Evolutionary conservation across 1,284 basidiomycete species (phyloP), one percentile per base, ranked within the genome.

Genomic region (Lignosus rhinocerotis): DNA sequence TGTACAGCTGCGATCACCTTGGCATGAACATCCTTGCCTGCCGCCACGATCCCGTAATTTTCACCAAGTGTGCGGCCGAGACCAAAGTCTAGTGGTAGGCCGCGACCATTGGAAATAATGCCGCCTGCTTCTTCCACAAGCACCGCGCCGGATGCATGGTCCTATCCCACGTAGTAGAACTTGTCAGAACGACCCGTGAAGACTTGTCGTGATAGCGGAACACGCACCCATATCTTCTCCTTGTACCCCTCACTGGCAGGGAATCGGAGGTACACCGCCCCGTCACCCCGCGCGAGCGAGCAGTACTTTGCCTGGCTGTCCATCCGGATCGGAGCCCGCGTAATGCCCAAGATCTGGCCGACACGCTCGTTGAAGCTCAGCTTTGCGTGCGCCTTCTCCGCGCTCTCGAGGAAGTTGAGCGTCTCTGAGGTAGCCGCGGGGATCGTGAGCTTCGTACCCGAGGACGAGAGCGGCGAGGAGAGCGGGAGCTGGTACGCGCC

Each of bases 231-330:
- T 9, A 69, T 71, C 63, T 71, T 70, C 63, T 70, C 68, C 46
- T 45, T 60, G 63, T 72, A 73, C 6, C 70, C 67, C 0, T 57
- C 43, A 14, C 90, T 87, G 7, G 90, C 91, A 0, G 97, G 97
- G 78, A 98, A 91, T 30, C 96, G 83, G 53, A 99, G 78, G 75
- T 99, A 99, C 38, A 89, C 86, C 12, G 89, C 88, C 1, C 94
- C 94, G 61, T 97, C 93, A 0, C 95, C 94, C 43, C 96, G 80
- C 2, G 90, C 87, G 16, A 98, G 84, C 67, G 88, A 89, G 33
- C 90, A 88, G 69, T 99, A 99, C 76, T 99, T 99, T 8, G 95
- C 95, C 75, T 98, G 96, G 72, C 92, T 94, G 73, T 99, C 97
- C 94, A 99, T 98, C 31, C 94, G 82, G n/a, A 90, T 80, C 43